Evolutionary conservation across 768 basidiomycete species (phyloP).

Genomic region (Austroboletus festivus): DNA sequence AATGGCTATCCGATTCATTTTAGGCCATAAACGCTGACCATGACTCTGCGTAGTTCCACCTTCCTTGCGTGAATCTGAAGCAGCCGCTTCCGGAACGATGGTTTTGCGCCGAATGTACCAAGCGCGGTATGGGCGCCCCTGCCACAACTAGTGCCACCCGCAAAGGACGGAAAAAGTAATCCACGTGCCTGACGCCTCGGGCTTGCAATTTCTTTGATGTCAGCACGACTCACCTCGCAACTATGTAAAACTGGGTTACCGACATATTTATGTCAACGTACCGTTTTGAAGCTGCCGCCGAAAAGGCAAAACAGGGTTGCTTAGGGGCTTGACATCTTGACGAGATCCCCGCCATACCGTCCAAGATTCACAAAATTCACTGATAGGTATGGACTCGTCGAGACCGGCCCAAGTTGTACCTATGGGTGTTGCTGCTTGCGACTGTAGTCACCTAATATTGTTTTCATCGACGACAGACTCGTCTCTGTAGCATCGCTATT

Average conservation of each 20-base stretch:
- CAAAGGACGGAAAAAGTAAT: conserved; percentile 42
- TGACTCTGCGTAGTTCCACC: conserved; percentile 48
- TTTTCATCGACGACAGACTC: not conserved
- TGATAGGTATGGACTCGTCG: not conserved
- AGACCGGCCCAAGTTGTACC: not conserved
- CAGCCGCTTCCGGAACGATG: conserved; percentile 55
- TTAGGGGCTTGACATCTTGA: not conserved
- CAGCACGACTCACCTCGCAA: not conserved
- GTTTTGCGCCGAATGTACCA: conserved; percentile 57
- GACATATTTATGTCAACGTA: conserved; percentile 3
- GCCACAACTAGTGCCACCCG: conserved; percentile 27
- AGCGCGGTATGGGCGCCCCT: conserved; percentile 34
- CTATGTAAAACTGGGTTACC: not conserved
- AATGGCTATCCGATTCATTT: not conserved
- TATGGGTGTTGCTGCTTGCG: not conserved
- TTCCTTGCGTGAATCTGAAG: conserved; percentile 56
- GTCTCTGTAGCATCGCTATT: conserved; percentile 1
- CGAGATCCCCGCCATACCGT: not conserved
- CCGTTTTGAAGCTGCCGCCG: not conserved
- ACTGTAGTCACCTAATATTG: not conserved
- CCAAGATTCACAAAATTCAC: not conserved
- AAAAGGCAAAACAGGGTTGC: not conserved
- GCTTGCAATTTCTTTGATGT: not conserved
- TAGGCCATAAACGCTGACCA: conserved; percentile 10
- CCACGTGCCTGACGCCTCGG: not conserved